Evolutionary conservation across 1,284 basidiomycete species (phyloP), one percentile per base, ranked within the genome.

Genomic region (Rhodotorula sp.): DNA sequence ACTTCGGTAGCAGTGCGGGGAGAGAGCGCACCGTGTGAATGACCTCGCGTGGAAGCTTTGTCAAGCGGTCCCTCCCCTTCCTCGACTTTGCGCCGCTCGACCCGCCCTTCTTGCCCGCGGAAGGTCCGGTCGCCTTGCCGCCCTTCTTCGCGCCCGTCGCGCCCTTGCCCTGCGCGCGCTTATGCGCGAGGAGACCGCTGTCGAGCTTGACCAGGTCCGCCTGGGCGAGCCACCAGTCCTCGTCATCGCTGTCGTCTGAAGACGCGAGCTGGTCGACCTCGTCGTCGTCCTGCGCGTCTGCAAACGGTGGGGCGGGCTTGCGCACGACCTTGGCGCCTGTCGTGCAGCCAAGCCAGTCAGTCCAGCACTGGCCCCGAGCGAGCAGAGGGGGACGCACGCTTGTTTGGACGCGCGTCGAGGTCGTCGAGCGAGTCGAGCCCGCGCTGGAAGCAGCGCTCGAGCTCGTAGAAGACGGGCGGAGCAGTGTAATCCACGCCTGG

Each of bases 211-310:
- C 50, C 12, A 63, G 42, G 3, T 48, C 46, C 8, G 49, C 55
- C 41, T 44, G 34, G 12, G 49, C 21, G 44, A 45, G 44, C 13
- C 19, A 19, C 17, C 13, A 16, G 3, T 48, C 45, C 17, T 34
- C n/a, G 3, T n/a, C 23, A 12, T 25, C 50, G n/a, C 25, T 9
- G 54, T 23, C 27, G 42, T 44, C 42, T 4, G 42, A 42, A 2
- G 64, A 66, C 2, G 25, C 64, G 64, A 66, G 64, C 44, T 60
- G 41, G 52, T 66, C 65, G 21, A 55, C 19, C n/a, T 55, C 27
- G 44, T 59, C 64, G 25, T 59, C 62, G 13, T 44, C 61, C 16
- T 16, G 9, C 23, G 41, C 23, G 44, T 14, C n/a, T 23, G 1
- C 52, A 0, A 4, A 5, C 23, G 21, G 44, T 4, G 4, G 42